Base-by-base conservation (phyloP, 2,329 filamentous ascomycete species). In the Botrytis porri region DNA sequence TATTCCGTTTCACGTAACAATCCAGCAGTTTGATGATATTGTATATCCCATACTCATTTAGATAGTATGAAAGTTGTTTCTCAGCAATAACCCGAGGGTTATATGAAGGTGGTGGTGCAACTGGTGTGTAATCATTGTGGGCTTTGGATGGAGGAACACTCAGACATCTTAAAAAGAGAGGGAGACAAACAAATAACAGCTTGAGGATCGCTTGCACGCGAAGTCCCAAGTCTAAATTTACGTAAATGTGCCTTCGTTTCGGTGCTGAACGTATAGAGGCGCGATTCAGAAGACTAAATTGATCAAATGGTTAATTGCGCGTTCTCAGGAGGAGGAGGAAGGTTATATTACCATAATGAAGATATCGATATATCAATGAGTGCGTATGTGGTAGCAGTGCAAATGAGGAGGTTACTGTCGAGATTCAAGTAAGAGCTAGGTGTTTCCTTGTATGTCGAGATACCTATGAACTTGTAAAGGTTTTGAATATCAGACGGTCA, bases 191-290 rank as follows among this genome's bases (percentile, higher is more conserved):
- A 98, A 78, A 99, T 97, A 75, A 97, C 90, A 75, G 95, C 96
- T 85, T 98, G 94, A 0, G 95, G 92, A 64, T 92, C 90, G 81
- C 92, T 95, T 70, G 94, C 90, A 77, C 96, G 87, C 48, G 95
- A 98, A 3, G 96, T 98, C 39, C 92, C 90, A 41, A 99, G 88
- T 69, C 96, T 93, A 85, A 99, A 99, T 84, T 98, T 98, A 83
- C 93, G 92, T 77, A 99, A 89, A 80, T 95, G 91, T 77, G 94
- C 90, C 84, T 92, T 96, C 63, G 94, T 97, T 84, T 96, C 93
- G 76, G 90, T 88, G 45, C 94, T 97, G 88, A 98, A 97, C 74
- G 93, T 93, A 85, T 97, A 98, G 75, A 98, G 88, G 78, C 94
- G 88, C 75, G 94, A 90, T 86, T 98, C 95, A 81, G 95, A 97